Percentiles rank a stretch among this genome's conserved stretches.
Conservation (phyloP, 768 basidiomycete genomes). For the Psilocybe azurescens region DNA sequence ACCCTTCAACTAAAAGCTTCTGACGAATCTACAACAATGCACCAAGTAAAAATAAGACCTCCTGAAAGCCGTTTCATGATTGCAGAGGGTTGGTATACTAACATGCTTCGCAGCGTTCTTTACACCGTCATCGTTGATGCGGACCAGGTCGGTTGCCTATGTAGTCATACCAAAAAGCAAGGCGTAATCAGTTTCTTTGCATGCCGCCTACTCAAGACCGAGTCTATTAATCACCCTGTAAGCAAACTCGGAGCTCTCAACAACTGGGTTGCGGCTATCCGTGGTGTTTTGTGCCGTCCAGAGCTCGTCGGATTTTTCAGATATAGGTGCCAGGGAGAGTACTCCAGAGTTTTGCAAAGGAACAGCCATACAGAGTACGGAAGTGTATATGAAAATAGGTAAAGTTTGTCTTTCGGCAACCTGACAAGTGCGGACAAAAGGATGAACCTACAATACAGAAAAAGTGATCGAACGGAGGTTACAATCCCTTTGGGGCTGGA, state of each 20-base stretch:
- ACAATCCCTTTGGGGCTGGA: conserved; percentile 7
- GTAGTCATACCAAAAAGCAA: not conserved
- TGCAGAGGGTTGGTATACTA: conserved; percentile 24
- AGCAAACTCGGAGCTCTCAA: conserved; percentile 60
- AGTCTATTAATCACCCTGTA: conserved; percentile 50
- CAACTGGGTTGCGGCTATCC: conserved; percentile 56
- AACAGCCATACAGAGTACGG: not conserved
- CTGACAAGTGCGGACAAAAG: not conserved
- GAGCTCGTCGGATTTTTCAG: conserved; percentile 33
- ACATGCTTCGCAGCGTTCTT: conserved; percentile 71
- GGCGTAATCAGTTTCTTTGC: conserved; percentile 12
- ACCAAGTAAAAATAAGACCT: conserved; percentile 1
- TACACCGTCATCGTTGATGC: conserved; percentile 64
- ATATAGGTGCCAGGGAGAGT: conserved; percentile 10
- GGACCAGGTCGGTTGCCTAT: conserved; percentile 66
- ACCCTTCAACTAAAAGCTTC: conserved; percentile 64
- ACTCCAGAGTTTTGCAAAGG: not conserved
- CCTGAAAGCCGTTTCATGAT: not conserved
- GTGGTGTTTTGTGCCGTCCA: conserved; percentile 25
- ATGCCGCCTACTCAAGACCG: not conserved
- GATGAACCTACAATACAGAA: not conserved
- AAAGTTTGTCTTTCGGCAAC: not conserved
- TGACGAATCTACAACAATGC: conserved; percentile 58
- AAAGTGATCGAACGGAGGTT: conserved; percentile 15
- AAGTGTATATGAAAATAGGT: not conserved